Percentiles rank a stretch among this genome's conserved stretches.
phyloP scores from a whole-genome alignment of 805 yeast species.

The Cyberlindnera veronae region DNA sequence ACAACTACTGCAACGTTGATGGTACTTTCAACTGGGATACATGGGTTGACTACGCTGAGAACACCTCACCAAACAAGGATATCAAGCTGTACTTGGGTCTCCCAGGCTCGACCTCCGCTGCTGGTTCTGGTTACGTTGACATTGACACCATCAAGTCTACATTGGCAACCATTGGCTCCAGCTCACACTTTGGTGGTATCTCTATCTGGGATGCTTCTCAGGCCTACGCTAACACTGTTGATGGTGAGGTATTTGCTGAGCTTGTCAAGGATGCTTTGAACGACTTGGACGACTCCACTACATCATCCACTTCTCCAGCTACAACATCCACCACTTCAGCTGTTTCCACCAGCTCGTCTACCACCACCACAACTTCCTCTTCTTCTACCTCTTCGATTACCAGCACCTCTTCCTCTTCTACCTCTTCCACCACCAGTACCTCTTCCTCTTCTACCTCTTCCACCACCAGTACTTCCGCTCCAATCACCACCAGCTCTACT shows the following conservation, averaged over 20 bases:
- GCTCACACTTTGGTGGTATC: constrained; percentile 79
- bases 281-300: constrained; percentile 16
- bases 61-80: constrained; percentile 59
- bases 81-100: constrained; percentile 72
- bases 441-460: neutral
- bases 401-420: neutral
- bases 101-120: constrained; percentile 61
- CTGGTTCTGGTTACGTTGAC: constrained; percentile 57
- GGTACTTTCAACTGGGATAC: constrained; percentile 62
- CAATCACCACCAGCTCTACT: neutral
- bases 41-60: constrained; percentile 64
- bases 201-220: constrained; percentile 92
- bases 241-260: constrained; percentile 41
- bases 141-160: constrained; percentile 36
- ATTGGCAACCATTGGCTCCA: constrained; percentile 70
- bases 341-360: constrained; percentile 6
- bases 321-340: constrained; percentile 14
- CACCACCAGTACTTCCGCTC: neutral
- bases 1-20: constrained; percentile 68
- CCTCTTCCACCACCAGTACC: constrained; percentile 6
- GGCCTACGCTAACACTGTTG: constrained; percentile 45
- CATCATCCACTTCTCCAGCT: constrained; percentile 15
- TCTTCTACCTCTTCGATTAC: constrained; percentile 7
- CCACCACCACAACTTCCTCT: constrained; percentile 17
- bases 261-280: constrained; percentile 42